These are phyloP conservation scores for Cystofilobasidium bisporidii DNA, from an alignment of 768 basidiomycete species.

Conservation along the genomic window DNA sequence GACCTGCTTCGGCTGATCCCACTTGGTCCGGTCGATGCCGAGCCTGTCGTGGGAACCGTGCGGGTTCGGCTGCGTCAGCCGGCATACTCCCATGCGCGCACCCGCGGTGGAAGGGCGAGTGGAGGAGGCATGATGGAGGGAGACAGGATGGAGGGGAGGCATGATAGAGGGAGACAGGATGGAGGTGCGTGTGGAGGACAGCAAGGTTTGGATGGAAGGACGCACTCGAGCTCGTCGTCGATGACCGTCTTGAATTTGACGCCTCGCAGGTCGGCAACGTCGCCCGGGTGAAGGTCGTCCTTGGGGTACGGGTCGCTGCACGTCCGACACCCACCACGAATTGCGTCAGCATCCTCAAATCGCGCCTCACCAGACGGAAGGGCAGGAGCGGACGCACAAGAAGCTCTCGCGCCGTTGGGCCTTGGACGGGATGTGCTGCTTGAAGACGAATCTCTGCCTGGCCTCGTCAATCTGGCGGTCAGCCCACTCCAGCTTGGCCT, in stretches of 20 bases:
- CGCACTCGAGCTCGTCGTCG: constrained; percentile 2
- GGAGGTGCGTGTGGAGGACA: no score
- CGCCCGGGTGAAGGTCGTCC: no score
- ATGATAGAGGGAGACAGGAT: no score
- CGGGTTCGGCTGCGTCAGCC: neutral
- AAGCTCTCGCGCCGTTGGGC: neutral
- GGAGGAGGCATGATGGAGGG: no score
- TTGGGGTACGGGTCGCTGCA: neutral
- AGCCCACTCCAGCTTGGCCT: neutral
- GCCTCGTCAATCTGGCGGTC: neutral
- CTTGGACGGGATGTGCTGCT: neutral
- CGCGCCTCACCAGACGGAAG: no score
- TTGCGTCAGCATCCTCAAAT: no score
- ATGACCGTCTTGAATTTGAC: neutral
- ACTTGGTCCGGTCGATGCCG: neutral
- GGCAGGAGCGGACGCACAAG: constrained; percentile 1
- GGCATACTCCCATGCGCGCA: neutral
- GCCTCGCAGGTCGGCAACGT: neutral
- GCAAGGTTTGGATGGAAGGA: neutral
- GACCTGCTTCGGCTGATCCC: neutral
- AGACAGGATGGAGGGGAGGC: no score
- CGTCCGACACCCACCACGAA: no score
- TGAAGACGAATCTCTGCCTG: neutral
- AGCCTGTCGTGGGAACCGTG: neutral
- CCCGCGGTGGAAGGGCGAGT: no score